Evolutionary conservation across 768 basidiomycete genomes (phyloP).

Genomic region (Holtermanniella nyarrowii): DNA sequence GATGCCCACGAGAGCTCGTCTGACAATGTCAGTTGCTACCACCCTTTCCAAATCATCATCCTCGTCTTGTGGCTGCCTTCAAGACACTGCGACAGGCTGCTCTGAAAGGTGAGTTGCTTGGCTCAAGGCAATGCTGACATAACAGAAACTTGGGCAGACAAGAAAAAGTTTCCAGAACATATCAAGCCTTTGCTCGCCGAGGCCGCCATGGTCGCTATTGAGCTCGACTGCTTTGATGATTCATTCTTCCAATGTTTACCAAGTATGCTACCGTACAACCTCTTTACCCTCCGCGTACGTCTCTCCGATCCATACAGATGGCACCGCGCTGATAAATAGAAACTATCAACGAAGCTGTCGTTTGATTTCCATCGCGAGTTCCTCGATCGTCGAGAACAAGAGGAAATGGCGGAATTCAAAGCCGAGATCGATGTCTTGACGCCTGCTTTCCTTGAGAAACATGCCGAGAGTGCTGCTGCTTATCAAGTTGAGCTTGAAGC

Average conservation of each 20-base stretch:
- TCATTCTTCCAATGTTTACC: conserved; percentile 86
- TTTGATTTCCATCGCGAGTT: conserved; percentile 62
- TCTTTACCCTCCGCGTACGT: conserved; percentile 65
- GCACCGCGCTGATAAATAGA: conserved; percentile 46
- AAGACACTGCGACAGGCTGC: conserved; percentile 9
- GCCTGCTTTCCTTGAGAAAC: conserved; percentile 61
- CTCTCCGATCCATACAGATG: conserved; percentile 42
- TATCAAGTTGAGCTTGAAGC: conserved; percentile 52
- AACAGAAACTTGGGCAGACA: conserved; percentile 64
- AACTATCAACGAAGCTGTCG: conserved; percentile 85
- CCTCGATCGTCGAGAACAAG: conserved; percentile 58
- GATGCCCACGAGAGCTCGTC: background rate
- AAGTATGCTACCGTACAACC: conserved; percentile 81
- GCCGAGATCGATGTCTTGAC: conserved; percentile 57
- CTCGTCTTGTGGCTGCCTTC: conserved; percentile 10
- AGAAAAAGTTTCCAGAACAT: conserved; percentile 77
- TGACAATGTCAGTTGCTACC: conserved; percentile 14
- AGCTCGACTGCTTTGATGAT: conserved; percentile 80
- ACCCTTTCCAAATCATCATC: conserved; percentile 22
- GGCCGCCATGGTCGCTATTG: conserved; percentile 66
- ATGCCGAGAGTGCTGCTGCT: conserved; percentile 54
- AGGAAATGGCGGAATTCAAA: conserved; percentile 55
- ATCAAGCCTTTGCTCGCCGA: conserved; percentile 64
- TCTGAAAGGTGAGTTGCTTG: conserved; percentile 13
- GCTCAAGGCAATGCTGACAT: background rate